Evolutionary conservation across 2,329 filamentous ascomycete species (phyloP), one percentile per base, ranked within the genome.

Genomic region (Aspergillus sp.): DNA sequence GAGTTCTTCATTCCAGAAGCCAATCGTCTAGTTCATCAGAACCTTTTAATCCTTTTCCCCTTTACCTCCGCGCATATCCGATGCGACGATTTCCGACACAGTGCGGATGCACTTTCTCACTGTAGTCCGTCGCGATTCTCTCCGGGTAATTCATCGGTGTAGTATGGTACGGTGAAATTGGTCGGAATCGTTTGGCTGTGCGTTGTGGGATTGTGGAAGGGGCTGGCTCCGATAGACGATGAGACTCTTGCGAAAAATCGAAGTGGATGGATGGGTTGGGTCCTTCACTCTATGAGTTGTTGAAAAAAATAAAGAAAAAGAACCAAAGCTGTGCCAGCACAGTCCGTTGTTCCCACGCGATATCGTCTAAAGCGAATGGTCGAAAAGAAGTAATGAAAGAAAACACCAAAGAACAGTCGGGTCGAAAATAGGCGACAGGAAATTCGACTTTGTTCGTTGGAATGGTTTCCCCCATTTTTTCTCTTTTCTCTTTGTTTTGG

Each of bases 261-360:
- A 19, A 19, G 19, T 19, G 4, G 19, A 19, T 19, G 19, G 19
- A 19, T 19, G 19, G 19, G 4, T 19, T 19, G 19, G 19, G 7
- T 35, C 33, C 8, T 35, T 13, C 33, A 35, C 12, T 35, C 33
- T 10, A 35, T 32, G 8, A 8, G 19, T 19, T 19, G 19, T 19
- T 19, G 19, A 19, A 32, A 8, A 32, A 32, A 11, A 29, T 37
- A 12, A 11, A 11, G 13, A 37, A 8, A 11, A 36, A 37, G 45
- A 27, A 39, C 33, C 33, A 28, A 43, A 47, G 11, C 45, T 46
- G 52, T 47, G 48, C 50, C 45, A 45, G 50, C 46, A 54, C 48
- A 51, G 48, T 19, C 19, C 19, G 39, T 38, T 42, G 37, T 33
- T 40, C 26, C 28, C 39, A 39, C 19, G 19, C 19, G 19, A 19